These are phyloP conservation scores for Lepidium africanum DNA, from an alignment of 345 rosid species.

Conservation along the genomic window DNA sequence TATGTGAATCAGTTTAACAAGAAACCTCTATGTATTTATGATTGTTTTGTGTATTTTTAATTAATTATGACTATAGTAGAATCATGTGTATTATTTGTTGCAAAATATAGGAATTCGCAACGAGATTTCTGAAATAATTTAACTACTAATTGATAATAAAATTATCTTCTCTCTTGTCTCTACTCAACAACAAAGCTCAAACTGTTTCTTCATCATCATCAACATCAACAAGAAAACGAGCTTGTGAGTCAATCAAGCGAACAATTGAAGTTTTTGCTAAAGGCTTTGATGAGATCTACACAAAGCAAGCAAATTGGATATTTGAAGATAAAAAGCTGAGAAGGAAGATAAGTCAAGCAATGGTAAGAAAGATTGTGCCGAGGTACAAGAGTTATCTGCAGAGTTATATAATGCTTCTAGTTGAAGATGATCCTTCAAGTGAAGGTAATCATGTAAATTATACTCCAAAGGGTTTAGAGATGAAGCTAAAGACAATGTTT, in stretches of 20 bases:
- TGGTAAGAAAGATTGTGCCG: constrained; percentile 46
- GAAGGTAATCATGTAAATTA: constrained; percentile 21
- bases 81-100: too few species aligned
- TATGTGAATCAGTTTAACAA: too few species aligned
- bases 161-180: constrained; percentile 19
- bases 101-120: too few species aligned
- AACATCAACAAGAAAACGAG: constrained; percentile 7
- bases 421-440: constrained; percentile 20
- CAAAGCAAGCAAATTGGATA: constrained; percentile 58
- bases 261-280: constrained; percentile 43
- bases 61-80: too few species aligned
- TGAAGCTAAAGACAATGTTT: constrained; percentile 54
- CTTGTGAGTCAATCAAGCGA: constrained; percentile 29
- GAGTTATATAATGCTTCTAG: constrained; percentile 19
- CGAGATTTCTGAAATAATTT: too few species aligned
- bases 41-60: too few species aligned
- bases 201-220: constrained; percentile 1
- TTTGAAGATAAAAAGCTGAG: constrained; percentile 46
- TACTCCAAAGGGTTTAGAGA: constrained; percentile 43
- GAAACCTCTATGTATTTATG: background rate
- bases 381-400: constrained; percentile 44
- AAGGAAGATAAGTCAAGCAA: constrained; percentile 42
- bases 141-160: too few species aligned
- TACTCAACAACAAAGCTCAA: constrained; percentile 22
- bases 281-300: constrained; percentile 47